Base-by-base conservation (phyloP, 2,329 filamentous ascomycete species). In the Exophiala bonariae region DNA sequence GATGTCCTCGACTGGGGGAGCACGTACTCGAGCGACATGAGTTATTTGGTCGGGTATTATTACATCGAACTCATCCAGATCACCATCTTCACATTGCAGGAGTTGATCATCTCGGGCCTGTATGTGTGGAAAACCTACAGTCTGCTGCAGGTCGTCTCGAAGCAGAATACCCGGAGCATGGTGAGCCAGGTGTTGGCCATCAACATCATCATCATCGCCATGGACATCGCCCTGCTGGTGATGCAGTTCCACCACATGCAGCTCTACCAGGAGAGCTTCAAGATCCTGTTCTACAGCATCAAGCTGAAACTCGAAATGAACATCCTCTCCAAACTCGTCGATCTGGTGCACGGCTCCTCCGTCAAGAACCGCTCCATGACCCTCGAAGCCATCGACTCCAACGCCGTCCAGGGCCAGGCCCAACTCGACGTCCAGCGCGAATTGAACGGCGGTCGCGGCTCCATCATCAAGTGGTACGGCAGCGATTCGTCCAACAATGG, bases 61-160 rank as follows among this genome's bases (percentile, higher is more conserved):
- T 56, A 72, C 36, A 69, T 76, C 63, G 78, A 81, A 52, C 75
- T 76, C 57, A 68, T 80, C 18, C 76, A 81, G 55, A 72, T 80
- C 57, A 76, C 74, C 3, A 65, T 75, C 8, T 80, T 81, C 56
- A 78, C 74, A 52, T 44, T 79, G n/a, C 78, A 81, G 55, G 78
- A 81, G 47, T 68, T 74, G 40, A 66, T 78, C 50, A 71, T 81
- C 43, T 79, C 77, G 1, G 65, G 66, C 1, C 61, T 78, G n/a
- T 80, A 78, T 58, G 78, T 81, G 45, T 67, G 64, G 61, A 76
- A 80, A 52, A 78, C 78, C 0, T 60, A 74, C 49, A 71, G 66
- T 71, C 68, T 79, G 46, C 65, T 79, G 44, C 67, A 67, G 6
- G 56, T 72, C n/a, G 20, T 43, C 23, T 68, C 76, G 47, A 65